phyloP scores from a whole-genome alignment of 2,329 filamentous ascomycete species.

The Fusarium dlaminii region DNA sequence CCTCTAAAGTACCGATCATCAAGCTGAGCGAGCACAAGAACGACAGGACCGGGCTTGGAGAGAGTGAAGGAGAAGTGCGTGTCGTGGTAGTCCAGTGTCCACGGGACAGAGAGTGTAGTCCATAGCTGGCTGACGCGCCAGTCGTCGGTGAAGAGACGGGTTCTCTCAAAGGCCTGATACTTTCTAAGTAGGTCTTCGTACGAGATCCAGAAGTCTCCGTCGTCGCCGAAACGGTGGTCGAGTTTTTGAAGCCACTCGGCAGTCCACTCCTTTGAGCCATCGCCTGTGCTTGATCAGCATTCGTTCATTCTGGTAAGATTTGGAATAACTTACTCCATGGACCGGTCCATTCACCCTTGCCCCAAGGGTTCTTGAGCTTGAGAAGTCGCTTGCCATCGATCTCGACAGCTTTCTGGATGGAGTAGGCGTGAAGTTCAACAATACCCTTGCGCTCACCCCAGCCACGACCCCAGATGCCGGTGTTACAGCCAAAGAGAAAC shows the following conservation, averaged over 20 bases:
- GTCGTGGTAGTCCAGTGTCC: slow-evolving; percentile 65
- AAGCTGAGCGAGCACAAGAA: slow-evolving; percentile 66
- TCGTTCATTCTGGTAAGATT: fast-evolving
- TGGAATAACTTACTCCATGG: slow-evolving; percentile 67
- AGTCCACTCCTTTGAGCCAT: slow-evolving; percentile 87
- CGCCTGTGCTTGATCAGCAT: slow-evolving; percentile 52
- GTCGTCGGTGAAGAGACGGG: slow-evolving; percentile 64
- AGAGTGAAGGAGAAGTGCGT: slow-evolving; percentile 62
- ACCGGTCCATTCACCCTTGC: slow-evolving; percentile 81
- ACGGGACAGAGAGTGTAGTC: slow-evolving; percentile 64
- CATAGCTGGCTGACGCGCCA: slow-evolving; percentile 61
- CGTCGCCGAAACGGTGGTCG: slow-evolving; percentile 78
- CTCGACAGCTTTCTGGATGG: slow-evolving; percentile 67
- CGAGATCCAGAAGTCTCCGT: slow-evolving; percentile 72
- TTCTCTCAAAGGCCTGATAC: slow-evolving; percentile 67
- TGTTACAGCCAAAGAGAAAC: slow-evolving; percentile 74
- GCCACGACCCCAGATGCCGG: slow-evolving; percentile 50
- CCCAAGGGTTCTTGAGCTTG: slow-evolving; percentile 81
- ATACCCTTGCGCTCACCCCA: slow-evolving; percentile 63
- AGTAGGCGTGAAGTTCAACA: slow-evolving; percentile 68
- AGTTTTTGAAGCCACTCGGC: slow-evolving; percentile 79
- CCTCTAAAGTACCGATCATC: slow-evolving; percentile 67
- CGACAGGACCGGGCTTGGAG: slow-evolving; percentile 58
- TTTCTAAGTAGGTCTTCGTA: slow-evolving; percentile 68
- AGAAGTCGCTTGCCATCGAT: slow-evolving; percentile 69